Conservation (phyloP, 163 green algal genomes). For the Volvox carteri region DNA sequence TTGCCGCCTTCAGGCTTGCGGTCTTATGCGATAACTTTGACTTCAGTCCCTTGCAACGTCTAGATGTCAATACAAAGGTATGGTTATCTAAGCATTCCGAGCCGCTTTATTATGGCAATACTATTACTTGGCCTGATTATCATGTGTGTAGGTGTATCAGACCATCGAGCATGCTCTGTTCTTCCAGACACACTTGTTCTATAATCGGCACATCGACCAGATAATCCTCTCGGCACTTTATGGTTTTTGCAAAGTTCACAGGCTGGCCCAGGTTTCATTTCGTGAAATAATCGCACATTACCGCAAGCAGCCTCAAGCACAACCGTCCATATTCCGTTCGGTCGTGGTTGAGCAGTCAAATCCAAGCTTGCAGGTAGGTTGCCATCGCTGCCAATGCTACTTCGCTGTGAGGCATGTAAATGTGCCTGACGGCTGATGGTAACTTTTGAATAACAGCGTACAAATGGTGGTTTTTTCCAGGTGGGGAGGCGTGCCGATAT, state of each 20-base stretch:
- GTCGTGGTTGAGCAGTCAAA: conserved; percentile 81
- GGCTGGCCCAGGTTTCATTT: conserved; percentile 80
- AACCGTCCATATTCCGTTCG: conserved; percentile 84
- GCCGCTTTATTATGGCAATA: too few relatives aligned
- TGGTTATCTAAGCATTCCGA: not conserved
- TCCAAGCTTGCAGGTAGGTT: conserved; percentile 59
- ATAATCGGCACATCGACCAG: conserved; percentile 92
- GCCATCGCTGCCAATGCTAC: too few relatives aligned
- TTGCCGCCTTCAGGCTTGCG: conserved; percentile 78
- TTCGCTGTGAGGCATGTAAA: too few relatives aligned
- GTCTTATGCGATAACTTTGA: conserved; percentile 62
- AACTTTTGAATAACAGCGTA: too few relatives aligned
- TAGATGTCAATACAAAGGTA: conserved; percentile 62
- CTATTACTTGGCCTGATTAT: not conserved
- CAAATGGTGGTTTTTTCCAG: too few relatives aligned
- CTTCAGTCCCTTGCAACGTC: conserved; percentile 56
- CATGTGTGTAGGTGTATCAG: conserved; percentile 73
- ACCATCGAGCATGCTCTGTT: conserved; percentile 84
- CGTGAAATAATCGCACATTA: conserved; percentile 93
- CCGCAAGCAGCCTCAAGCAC: conserved; percentile 82
- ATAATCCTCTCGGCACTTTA: conserved; percentile 92
- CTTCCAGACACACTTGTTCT: conserved; percentile 88
- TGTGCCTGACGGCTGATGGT: too few relatives aligned
- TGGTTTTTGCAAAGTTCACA: conserved; percentile 91
- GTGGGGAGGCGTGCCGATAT: conserved; percentile 80